These are phyloP conservation scores for Pseudogymnoascus verrucosus DNA, from an alignment of 2,329 filamentous ascomycete species.

Conservation along the genomic window DNA sequence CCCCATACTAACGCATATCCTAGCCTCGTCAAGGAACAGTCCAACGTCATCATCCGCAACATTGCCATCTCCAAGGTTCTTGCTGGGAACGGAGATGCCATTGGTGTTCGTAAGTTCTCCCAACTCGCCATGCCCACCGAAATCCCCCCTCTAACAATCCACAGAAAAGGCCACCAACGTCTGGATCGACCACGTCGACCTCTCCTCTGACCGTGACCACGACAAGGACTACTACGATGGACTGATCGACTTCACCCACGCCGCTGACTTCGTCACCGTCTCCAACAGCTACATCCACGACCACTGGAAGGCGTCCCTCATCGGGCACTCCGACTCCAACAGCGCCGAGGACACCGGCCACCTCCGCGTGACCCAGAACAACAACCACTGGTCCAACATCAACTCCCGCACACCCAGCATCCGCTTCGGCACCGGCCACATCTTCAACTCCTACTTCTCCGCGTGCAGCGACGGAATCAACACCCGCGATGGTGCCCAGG, in stretches of 20 bases:
- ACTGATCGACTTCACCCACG: constrained; percentile 56
- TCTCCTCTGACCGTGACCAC: constrained; percentile 49
- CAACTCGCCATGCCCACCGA: neutral
- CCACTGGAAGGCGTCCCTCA: constrained; percentile 54
- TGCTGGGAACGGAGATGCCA: constrained; percentile 49
- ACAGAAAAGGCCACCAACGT: constrained; percentile 45
- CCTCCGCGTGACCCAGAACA: constrained; percentile 55
- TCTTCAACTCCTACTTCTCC: constrained; percentile 46
- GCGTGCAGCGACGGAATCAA: constrained; percentile 45
- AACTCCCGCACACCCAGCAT: constrained; percentile 55
- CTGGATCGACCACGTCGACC: constrained; percentile 62
- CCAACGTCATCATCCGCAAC: constrained; percentile 57
- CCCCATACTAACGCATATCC: constrained; percentile 37
- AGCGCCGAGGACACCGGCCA: constrained; percentile 50
- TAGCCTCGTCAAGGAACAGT: constrained; percentile 42
- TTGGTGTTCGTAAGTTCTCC: constrained; percentile 41
- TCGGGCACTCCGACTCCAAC: constrained; percentile 55
- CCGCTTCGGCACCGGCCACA: constrained; percentile 59
- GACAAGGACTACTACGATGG: constrained; percentile 67
- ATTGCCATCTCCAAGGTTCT: constrained; percentile 49
- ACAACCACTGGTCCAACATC: constrained; percentile 59
- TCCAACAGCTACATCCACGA: constrained; percentile 45
- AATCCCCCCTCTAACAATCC: constrained; percentile 6
- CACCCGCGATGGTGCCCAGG: constrained; percentile 47
- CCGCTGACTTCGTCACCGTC: constrained; percentile 51